Evolutionary conservation across 352 stramenopile species (phyloP).

Genomic region (Phytopythium mirpurense): DNA sequence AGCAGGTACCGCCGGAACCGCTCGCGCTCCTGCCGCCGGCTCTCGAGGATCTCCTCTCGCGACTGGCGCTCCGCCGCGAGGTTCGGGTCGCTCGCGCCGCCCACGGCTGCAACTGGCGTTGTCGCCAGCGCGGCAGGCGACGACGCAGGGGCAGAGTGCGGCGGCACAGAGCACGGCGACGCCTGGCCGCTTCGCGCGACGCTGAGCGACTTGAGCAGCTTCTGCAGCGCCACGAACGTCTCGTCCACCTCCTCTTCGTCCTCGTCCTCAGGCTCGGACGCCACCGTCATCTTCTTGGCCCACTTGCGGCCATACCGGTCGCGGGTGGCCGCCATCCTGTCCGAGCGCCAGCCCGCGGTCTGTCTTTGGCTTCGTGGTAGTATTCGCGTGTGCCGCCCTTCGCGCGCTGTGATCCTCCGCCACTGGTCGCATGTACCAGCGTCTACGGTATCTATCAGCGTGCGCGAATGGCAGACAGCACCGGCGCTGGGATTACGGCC

Average conservation of each 20-base stretch:
- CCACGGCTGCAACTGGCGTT: constrained; percentile 8
- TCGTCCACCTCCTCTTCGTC: constrained; percentile 75
- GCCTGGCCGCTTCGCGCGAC: constrained; percentile 20
- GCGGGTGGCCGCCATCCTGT: background rate
- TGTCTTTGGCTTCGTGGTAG: too few species aligned
- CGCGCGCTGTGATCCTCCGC: background rate
- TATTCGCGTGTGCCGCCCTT: background rate
- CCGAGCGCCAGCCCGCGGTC: too few species aligned
- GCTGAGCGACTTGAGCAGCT: constrained; percentile 64
- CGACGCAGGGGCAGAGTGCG: background rate
- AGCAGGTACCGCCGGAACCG: constrained; percentile 63
- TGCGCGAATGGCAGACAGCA: too few species aligned
- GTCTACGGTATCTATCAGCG: too few species aligned
- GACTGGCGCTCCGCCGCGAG: constrained; percentile 27
- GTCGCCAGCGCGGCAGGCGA: constrained; percentile 7
- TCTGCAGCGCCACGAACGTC: constrained; percentile 75
- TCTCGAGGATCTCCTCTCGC: constrained; percentile 74
- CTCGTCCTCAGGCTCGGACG: constrained; percentile 27
- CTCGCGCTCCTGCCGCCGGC: constrained; percentile 55
- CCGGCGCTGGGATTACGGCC: background rate
- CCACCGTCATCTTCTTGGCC: constrained; percentile 6
- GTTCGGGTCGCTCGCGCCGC: constrained; percentile 1
- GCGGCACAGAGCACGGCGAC: constrained; percentile 1
- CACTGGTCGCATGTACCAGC: background rate
- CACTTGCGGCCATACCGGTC: constrained; percentile 4